Base-by-base conservation (phyloP, 108 stramenopile species). In the Schizochytrium sp. region DNA sequence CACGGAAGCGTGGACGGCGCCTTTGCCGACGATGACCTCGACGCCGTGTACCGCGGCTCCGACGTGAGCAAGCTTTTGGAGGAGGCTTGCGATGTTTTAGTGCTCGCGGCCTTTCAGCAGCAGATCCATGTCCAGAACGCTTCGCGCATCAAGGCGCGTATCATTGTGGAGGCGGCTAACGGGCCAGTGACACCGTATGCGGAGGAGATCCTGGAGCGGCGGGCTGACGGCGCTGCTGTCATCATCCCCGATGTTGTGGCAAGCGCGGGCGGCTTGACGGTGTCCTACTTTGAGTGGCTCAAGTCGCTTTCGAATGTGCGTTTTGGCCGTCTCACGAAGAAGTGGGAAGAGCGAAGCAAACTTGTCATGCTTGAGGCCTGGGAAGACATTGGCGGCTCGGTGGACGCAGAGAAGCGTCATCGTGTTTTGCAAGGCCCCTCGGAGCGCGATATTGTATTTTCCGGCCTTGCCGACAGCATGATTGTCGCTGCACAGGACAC, bases 221-320 rank as follows among this genome's bases (percentile, higher is more conserved):
- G 21, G 55, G 69, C 41, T 5, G 14, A 14, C 8, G 63, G 63
- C 41, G 48, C 48, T 8, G 43, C 47, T 21, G 58, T 87, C 60
- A 53, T 89, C 45, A 28, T 87, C 34, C 89, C 89, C 8, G 89
- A 89, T 34, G 72, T 89, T 41, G 57, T 89, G 14, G 88, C 88
- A 57, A 89, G 72, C 83, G 89, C 89, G 23, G 89, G 89, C 83
- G 89, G 89, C 14, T 43, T 89, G 44, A 89, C 89, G 12, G 89
- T 89, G 29, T 89, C 89, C 19, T 89, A 89, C 89, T 89, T 89
- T 51, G 89, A 89, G 83, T 89, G 89, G 89, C 83, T 89, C 51
- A 89, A 89, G 76, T 53, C 89, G 21, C 72, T 89, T 14, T 88
- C 89, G 58, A 89, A 89, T 59, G 89, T 89, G 72, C 89, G 89